Base-by-base conservation (phyloP, 1,139 yeast species). In the Kodamaea plutei region DNA sequence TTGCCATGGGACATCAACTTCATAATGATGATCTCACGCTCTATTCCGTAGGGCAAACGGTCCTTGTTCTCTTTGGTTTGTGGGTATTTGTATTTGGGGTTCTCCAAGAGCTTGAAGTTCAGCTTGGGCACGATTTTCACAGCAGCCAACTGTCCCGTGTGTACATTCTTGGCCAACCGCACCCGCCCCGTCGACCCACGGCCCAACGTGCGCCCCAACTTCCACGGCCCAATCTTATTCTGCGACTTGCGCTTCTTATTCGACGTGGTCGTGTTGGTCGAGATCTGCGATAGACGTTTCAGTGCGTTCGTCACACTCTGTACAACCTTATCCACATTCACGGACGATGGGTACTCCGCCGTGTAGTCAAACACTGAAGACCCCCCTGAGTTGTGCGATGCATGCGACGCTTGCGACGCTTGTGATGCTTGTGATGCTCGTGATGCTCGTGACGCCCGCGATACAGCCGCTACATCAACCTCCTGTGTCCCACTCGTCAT, bases 141-240 rank as follows among this genome's bases (percentile, higher is more conserved):
- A 1, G 99, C 99, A 1, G 98, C 98, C 35, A 87, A 72, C 58
- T 87, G 83, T 33, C 94, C 93, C 1, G 94, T 82, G 37, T 73
- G 72, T 24, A 79, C 73, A 53, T 91, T 93, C 46, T 87, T 83
- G 5, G 98, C 98, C 34, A 91, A 68, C 36, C 95, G 69, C 14
- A 91, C 99, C 41, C 96, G 73, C 16, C 98, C 97, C 2, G 96
- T 85, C 15, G 95, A 82, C 8, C 99, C 99, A 38, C 94, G 73
- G 15, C 99, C 99, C 28, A 91, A 64, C 3, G 98, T 89, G 43
- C 93, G 73, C 9, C 98, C 98, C 20, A 91, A 64, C 53, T 85
- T 82, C 99, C 99, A 91, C 3, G 98, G 97, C 1, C 99, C 99
- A 29, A 87, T 83, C 40, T 78, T 79, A 56, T 82, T 75, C 54